Percentiles rank a stretch among this genome's conserved stretches.
Evolutionary conservation across 139 green algal genomes (phyloP).

Genomic region (Chlorella sp.): DNA sequence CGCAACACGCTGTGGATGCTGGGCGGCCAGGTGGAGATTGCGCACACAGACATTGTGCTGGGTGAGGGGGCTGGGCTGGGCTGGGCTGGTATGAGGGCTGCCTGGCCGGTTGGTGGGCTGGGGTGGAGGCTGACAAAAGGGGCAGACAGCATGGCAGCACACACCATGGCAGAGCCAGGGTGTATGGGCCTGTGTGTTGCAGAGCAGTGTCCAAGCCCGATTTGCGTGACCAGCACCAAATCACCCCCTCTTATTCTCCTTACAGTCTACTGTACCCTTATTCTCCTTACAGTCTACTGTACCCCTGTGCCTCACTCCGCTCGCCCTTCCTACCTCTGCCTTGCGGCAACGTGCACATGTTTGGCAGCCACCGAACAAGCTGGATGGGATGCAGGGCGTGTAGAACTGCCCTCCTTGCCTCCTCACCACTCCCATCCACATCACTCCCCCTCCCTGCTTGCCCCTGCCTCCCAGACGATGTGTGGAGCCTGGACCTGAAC

Average conservation of each 20-base stretch:
- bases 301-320: background rate
- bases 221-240: too few relatives aligned
- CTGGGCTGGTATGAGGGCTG: background rate
- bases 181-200: background rate
- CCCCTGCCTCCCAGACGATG: conserved; percentile 57
- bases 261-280: too few relatives aligned
- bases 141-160: background rate
- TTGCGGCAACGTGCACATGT: background rate
- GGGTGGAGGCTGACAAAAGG: background rate
- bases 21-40: conserved; percentile 88
- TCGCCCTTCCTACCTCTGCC: background rate
- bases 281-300: too few relatives aligned
- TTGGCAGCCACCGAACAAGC: background rate
- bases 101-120: background rate
- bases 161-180: background rate
- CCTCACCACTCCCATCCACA: background rate
- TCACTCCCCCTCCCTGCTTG: background rate
- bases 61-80: conserved; percentile 53
- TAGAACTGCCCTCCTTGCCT: background rate
- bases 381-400: too few relatives aligned
- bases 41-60: conserved; percentile 84
- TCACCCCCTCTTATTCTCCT: too few relatives aligned
- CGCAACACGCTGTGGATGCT: conserved; percentile 90
- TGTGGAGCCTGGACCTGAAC: conserved; percentile 91
- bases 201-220: background rate